Evolutionary conservation across 495 filamentous ascomycete species (phyloP).

Genomic region (Tuber aestivum): DNA sequence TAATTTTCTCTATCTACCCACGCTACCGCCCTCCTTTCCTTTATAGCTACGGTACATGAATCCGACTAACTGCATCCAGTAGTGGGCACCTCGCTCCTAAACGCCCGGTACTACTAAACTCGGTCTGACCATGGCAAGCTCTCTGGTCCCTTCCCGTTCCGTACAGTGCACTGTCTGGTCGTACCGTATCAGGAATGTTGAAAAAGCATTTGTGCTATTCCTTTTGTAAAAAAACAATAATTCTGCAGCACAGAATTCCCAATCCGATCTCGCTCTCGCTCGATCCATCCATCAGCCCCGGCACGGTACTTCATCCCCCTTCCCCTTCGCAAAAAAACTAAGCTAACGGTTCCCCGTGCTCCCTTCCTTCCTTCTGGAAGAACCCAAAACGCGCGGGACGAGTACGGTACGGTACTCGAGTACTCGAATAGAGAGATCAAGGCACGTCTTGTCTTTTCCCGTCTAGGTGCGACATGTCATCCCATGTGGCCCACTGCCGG

Average conservation of each 20-base stretch:
- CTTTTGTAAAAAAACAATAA: slow-evolving; percentile 5
- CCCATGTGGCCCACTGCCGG: not conserved
- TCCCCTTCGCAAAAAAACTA: not conserved
- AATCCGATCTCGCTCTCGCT: not conserved
- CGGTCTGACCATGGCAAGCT: not conserved
- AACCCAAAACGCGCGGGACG: not conserved
- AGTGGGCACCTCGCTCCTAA: not conserved
- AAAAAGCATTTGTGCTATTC: slow-evolving; percentile 22
- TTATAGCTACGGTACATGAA: not conserved
- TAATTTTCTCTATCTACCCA: not conserved
- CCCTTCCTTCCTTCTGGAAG: not conserved
- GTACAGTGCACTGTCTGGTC: slow-evolving; percentile 12
- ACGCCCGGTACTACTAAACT: not conserved
- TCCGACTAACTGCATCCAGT: not conserved
- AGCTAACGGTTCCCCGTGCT: not conserved
- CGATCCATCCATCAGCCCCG: not conserved
- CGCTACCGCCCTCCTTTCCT: not conserved
- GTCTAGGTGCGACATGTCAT: not conserved
- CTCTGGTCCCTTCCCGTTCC: not conserved
- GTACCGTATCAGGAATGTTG: slow-evolving; percentile 27
- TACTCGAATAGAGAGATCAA: too few relatives aligned
- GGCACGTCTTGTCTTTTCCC: not conserved
- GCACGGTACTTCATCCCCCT: not conserved
- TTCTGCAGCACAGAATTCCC: not conserved
- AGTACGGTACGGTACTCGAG: too few relatives aligned